A percentile compares a stretch with the other conserved stretches of the same genome.
Evolutionary conservation across 2,329 filamentous ascomycete genomes (phyloP).

Genomic region (Lachnellula cervina): DNA sequence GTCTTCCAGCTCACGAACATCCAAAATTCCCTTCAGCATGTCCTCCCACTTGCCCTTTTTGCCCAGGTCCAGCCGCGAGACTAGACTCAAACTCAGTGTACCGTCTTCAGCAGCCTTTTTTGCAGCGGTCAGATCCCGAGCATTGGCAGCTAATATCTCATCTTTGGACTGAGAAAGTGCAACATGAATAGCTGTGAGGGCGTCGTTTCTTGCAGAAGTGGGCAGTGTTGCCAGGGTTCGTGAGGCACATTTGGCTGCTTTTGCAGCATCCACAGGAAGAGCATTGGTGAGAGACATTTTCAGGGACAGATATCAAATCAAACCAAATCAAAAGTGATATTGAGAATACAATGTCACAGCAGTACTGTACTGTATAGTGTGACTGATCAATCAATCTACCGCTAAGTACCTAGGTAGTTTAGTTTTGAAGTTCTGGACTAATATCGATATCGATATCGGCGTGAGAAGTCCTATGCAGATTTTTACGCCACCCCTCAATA

Average conservation of each 20-base stretch:
- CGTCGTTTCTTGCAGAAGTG: constrained; percentile 71
- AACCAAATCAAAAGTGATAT: neutral
- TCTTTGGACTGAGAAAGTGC: constrained; percentile 67
- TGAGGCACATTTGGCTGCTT: constrained; percentile 74
- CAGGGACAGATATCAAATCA: neutral
- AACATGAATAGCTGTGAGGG: constrained; percentile 75
- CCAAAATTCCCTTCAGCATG: constrained; percentile 91
- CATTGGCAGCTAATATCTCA: constrained; percentile 81
- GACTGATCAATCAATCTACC: neutral
- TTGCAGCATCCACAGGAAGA: constrained; percentile 70
- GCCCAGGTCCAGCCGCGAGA: constrained; percentile 82
- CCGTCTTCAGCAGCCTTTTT: constrained; percentile 69
- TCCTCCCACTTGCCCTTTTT: constrained; percentile 93
- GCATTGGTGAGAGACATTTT: constrained; percentile 86
- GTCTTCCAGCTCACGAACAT: constrained; percentile 79
- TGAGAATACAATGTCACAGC: neutral
- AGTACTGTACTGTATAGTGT: too few relatives aligned
- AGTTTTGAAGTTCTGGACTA: neutral
- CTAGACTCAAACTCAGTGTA: constrained; percentile 71
- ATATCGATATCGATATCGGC: neutral
- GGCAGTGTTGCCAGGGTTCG: constrained; percentile 77
- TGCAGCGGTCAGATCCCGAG: constrained; percentile 72
- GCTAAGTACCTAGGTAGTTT: neutral
- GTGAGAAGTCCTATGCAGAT: neutral
- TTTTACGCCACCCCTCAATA: neutral